These are phyloP conservation scores for Anthracocystis walkeri DNA, from an alignment of 1,284 basidiomycete species.

Conservation along the genomic window DNA sequence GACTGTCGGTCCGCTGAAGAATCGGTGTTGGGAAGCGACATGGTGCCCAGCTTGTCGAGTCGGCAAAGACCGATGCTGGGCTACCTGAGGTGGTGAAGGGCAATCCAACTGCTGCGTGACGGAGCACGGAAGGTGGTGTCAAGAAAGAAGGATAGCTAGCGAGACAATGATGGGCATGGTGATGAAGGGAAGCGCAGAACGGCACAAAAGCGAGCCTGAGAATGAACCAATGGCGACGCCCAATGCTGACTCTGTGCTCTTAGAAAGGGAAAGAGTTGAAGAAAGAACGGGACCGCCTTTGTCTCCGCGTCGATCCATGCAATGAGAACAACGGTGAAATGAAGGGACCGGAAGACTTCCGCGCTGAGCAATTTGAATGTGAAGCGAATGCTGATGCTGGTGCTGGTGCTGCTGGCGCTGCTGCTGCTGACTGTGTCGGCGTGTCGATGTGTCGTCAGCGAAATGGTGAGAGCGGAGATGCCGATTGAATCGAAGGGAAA, in stretches of 20 bases:
- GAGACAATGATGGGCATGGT: constrained; percentile 14
- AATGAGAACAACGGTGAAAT: constrained; percentile 7
- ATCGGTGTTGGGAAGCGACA: constrained; percentile 24
- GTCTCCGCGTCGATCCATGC: background rate
- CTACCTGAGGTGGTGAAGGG: constrained; percentile 1
- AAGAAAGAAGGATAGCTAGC: constrained; percentile 1
- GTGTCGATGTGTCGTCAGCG: constrained; percentile 2
- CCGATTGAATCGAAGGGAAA: background rate
- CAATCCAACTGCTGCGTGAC: constrained; percentile 1
- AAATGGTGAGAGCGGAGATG: background rate
- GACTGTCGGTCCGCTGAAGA: constrained; percentile 14
- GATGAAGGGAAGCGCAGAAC: background rate
- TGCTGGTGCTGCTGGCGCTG: background rate
- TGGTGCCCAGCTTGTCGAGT: constrained; percentile 16
- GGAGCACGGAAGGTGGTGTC: constrained; percentile 8
- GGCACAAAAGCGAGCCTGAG: background rate
- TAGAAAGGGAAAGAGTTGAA: background rate
- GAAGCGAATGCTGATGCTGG: background rate
- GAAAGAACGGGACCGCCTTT: background rate
- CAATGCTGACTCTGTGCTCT: background rate
- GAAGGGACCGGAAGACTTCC: constrained; percentile 10
- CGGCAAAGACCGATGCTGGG: constrained; percentile 7
- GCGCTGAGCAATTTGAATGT: background rate
- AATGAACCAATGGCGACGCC: background rate
- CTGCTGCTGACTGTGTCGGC: too few species aligned